Base-by-base conservation (phyloP, 306 rosid genomes). In the Aeschynomene evenia region DNA sequence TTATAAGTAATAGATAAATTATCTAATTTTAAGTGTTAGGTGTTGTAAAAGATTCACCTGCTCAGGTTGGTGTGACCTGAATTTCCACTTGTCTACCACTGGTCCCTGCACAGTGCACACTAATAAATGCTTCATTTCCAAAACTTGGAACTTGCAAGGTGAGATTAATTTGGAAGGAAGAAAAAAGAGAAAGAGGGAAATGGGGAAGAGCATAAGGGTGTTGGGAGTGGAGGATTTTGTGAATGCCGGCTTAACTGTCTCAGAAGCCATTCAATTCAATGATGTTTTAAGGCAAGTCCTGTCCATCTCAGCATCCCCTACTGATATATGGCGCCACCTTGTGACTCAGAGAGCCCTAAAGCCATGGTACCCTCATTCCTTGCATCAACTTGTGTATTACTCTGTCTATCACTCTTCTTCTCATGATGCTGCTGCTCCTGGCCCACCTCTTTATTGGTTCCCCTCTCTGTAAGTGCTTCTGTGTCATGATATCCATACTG, bases 401-500 rank as follows among this genome's bases (percentile, higher is more conserved):
- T 84, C 96, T 1, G 81, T 89, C 33, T 84, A 84, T 54, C 39
- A 55, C 20, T 36, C 58, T 73, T 24, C 28, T 22, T 65, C 83
- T 4, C 21, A 81, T 36, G 65, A 85, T 82, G 78, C 77, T 71
- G 21, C 9, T 71, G 63, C 60, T 39, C 11, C 66, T 33, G 86
- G 79, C 53, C 96, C 87, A 11, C 95, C 96, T 16, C 88, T 52
- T 16, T 87, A 90, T 53, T 91, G 92, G 88, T 88, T 88, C 75
- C 97, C 98, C 79, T 87, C 92, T 40, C 63, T 74, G 97, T 94
- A 82, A 57, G 74, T 31, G 3, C 34, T 12, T 11, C 28, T 18
- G 11, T 6, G 31, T 40, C 3, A n/a, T n/a, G n/a, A n/a, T n/a
- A n/a, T n/a, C n/a, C n/a, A n/a, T n/a, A n/a, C n/a, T n/a, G n/a